phyloP scores from a whole-genome alignment of 108 stramenopile genomes.

The Skeletonema costatum region DNA sequence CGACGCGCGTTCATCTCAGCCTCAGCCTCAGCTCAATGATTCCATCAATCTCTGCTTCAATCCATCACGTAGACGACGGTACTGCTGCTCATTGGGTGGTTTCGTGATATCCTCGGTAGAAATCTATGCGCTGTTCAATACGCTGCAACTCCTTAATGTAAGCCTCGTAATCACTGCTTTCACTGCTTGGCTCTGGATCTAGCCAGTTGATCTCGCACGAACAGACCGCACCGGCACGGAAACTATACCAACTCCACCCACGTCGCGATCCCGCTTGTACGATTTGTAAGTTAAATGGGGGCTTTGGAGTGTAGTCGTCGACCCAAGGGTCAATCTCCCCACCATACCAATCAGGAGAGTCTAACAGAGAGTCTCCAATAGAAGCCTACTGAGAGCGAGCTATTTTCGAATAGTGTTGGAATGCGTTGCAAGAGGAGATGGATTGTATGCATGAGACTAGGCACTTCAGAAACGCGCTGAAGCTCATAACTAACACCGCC shows the following conservation, averaged over 20 bases:
- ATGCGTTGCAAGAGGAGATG: too few species aligned
- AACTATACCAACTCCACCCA: not conserved
- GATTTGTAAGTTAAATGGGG: not conserved
- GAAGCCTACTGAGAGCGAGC: too few species aligned
- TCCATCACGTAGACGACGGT: too few species aligned
- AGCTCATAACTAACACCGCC: not conserved
- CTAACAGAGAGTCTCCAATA: too few species aligned
- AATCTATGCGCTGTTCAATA: not conserved
- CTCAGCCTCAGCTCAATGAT: too few species aligned
- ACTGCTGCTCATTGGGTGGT: not conserved
- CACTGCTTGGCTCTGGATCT: not conserved
- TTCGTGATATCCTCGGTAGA: not conserved
- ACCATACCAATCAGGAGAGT: not conserved
- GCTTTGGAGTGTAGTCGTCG: not conserved
- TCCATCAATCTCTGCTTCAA: too few species aligned
- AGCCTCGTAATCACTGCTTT: not conserved
- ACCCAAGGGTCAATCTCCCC: not conserved
- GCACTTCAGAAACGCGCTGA: too few species aligned
- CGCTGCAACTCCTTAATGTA: not conserved
- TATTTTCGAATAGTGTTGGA: too few species aligned
- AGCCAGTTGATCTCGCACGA: slow-evolving; percentile 3
- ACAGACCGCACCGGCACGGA: too few species aligned
- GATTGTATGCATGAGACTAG: too few species aligned
- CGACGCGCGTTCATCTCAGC: too few species aligned
- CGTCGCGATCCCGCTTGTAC: not conserved